Percentiles rank a stretch among this genome's conserved stretches.
phyloP scores from a whole-genome alignment of 805 yeast genomes.

The Saccharomycopsis sp. region DNA sequence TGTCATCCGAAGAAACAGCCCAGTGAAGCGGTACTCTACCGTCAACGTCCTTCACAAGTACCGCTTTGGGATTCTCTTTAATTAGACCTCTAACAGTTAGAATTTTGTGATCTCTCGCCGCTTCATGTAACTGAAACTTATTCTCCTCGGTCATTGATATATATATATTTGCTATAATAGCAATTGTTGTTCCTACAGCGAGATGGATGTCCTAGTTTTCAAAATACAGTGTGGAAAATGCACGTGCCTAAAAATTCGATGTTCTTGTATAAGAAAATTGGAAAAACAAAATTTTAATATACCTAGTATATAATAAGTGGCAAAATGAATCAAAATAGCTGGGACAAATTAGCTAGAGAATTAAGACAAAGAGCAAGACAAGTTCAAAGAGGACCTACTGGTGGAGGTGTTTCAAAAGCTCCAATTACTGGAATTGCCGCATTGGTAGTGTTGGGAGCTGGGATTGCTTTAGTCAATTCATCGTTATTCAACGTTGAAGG shows the following conservation, averaged over 20 bases:
- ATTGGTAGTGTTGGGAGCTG: slow-evolving; percentile 49
- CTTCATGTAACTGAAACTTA: slow-evolving; percentile 43
- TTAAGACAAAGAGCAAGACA: slow-evolving; percentile 31
- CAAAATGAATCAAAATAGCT: slow-evolving; percentile 25
- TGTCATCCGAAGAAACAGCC: slow-evolving; percentile 67
- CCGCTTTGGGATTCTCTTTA: slow-evolving; percentile 41
- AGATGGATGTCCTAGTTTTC: too few species aligned
- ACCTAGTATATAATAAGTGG: background rate
- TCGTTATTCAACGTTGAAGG: slow-evolving; percentile 88
- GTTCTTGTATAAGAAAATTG: background rate
- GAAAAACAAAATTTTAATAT: background rate
- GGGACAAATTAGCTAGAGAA: slow-evolving; percentile 35
- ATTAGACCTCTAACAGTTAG: slow-evolving; percentile 46
- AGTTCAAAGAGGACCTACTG: slow-evolving; percentile 25
- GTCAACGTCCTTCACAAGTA: slow-evolving; percentile 54
- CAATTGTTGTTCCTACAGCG: too few species aligned
- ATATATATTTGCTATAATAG: background rate
- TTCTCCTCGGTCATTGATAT: background rate
- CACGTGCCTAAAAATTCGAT: background rate
- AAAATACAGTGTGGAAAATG: background rate
- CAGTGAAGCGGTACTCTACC: slow-evolving; percentile 80
- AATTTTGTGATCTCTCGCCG: slow-evolving; percentile 56
- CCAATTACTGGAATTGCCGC: slow-evolving; percentile 63
- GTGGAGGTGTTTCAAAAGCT: slow-evolving; percentile 23
- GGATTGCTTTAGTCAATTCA: slow-evolving; percentile 44